These are phyloP conservation scores for Coprinopsis sp. DNA, from an alignment of 768 basidiomycete genomes.

Conservation along the genomic window DNA sequence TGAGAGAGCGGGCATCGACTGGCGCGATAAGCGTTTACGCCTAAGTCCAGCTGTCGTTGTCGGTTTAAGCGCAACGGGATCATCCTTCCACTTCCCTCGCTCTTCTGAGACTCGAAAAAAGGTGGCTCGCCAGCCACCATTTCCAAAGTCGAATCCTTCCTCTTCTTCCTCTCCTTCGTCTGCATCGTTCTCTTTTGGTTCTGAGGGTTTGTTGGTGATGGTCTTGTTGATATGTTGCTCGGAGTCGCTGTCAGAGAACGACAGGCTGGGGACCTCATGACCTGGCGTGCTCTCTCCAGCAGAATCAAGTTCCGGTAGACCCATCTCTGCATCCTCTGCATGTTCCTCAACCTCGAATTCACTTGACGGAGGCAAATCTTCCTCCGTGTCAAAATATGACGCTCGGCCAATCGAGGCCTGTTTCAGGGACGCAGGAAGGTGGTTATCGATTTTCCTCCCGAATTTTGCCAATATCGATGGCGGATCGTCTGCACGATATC, in stretches of 20 bases:
- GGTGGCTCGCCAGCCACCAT: slow-evolving; percentile 36
- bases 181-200: slow-evolving; percentile 24
- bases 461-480: slow-evolving; percentile 14
- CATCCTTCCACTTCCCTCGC: slow-evolving; percentile 54
- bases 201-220: no score
- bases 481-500: slow-evolving; percentile 25
- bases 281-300: slow-evolving; percentile 22
- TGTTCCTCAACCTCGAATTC: slow-evolving; percentile 31
- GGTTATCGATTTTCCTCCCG: slow-evolving; percentile 25
- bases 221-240: no score
- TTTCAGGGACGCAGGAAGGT: no score
- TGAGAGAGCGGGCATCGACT: slow-evolving; percentile 5
- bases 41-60: slow-evolving; percentile 1
- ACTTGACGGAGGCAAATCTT: slow-evolving; percentile 25
- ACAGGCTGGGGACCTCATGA: slow-evolving; percentile 20
- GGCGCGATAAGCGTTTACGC: slow-evolving; percentile 6
- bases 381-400: no score
- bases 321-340: slow-evolving; percentile 23
- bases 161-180: slow-evolving; percentile 19
- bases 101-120: slow-evolving; percentile 55
- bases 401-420: no score
- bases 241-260: slow-evolving; percentile 32
- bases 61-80: slow-evolving; percentile 35
- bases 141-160: slow-evolving; percentile 25
- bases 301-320: slow-evolving; percentile 20